Evolutionary conservation across 345 rosid genomes (phyloP).

Genomic region (Adansonia digitata): DNA sequence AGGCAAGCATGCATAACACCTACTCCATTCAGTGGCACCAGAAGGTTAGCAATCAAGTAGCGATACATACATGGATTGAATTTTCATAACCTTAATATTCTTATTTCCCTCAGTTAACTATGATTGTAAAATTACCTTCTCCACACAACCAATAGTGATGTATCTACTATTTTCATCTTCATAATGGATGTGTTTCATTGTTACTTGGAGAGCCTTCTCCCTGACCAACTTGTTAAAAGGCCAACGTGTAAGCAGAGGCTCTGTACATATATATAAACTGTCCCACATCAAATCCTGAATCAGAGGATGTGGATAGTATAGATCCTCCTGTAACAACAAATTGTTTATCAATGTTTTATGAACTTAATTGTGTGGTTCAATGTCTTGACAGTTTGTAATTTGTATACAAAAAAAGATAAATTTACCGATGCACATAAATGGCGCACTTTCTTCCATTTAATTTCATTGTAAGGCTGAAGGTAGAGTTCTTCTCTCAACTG

Average conservation of each 20-base stretch:
- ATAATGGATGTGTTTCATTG: conserved; percentile 61
- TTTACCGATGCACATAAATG: conserved; percentile 48
- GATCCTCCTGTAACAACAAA: conserved; percentile 44
- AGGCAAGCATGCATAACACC: conserved; percentile 62
- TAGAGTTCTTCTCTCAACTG: conserved; percentile 50
- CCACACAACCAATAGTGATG: conserved; percentile 58
- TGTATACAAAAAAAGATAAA: not conserved
- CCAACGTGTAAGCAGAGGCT: conserved; percentile 49
- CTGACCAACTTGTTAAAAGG: conserved; percentile 50
- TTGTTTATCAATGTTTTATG: not conserved
- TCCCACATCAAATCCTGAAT: conserved; percentile 61
- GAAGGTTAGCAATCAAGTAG: conserved; percentile 1
- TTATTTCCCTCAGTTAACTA: not conserved
- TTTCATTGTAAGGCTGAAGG: conserved; percentile 42
- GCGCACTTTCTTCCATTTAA: conserved; percentile 44
- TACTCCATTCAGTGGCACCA: conserved; percentile 7
- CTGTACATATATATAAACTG: conserved; percentile 38
- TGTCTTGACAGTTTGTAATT: not conserved
- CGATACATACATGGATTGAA: not conserved
- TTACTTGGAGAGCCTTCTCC: conserved; percentile 42
- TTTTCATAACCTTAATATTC: not conserved
- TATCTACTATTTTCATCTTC: conserved; percentile 67
- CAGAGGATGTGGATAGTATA: conserved; percentile 52
- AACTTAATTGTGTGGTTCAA: not conserved
- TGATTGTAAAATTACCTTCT: conserved; percentile 36